Percentiles rank a stretch among this genome's conserved stretches.
Evolutionary conservation across 225 moss, liverwort and hornwort genomes (phyloP).

Genomic region (Thuidium tamariscinum): DNA sequence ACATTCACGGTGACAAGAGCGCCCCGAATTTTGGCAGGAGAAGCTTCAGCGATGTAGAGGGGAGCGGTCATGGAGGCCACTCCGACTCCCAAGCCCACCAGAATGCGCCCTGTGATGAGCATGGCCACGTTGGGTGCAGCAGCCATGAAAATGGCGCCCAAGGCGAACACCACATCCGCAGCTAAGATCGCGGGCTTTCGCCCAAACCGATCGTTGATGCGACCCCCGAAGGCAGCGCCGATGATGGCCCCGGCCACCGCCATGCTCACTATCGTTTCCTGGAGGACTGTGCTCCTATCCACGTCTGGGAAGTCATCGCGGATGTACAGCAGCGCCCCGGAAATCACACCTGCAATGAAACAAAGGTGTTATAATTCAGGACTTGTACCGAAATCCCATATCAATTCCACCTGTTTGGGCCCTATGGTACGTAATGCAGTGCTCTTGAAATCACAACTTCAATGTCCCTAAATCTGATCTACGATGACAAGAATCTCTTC

Average conservation of each 20-base stretch:
- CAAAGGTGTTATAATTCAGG: not conserved
- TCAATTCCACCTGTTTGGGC: not conserved
- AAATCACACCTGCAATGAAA: constrained; percentile 66
- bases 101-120: constrained; percentile 68
- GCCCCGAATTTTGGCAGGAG: constrained; percentile 68
- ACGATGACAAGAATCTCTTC: too few species aligned
- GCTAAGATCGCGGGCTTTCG: constrained; percentile 58
- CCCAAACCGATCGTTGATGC: constrained; percentile 58
- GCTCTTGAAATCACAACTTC: not conserved
- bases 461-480: not conserved
- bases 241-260: constrained; percentile 82
- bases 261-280: constrained; percentile 95
- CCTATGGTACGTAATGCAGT: not conserved
- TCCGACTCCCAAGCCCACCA: constrained; percentile 91
- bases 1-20: constrained; percentile 87
- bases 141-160: constrained; percentile 81
- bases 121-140: constrained; percentile 48
- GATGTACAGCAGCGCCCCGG: constrained; percentile 87
- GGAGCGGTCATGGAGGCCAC: constrained; percentile 93
- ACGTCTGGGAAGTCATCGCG: constrained; percentile 81
- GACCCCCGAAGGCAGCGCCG: constrained; percentile 68
- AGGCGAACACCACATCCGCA: constrained; percentile 53
- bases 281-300: constrained; percentile 46
- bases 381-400: not conserved
- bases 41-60: constrained; percentile 88